phyloP scores from a whole-genome alignment of 805 yeast genomes.

The Candida gorgasii region DNA sequence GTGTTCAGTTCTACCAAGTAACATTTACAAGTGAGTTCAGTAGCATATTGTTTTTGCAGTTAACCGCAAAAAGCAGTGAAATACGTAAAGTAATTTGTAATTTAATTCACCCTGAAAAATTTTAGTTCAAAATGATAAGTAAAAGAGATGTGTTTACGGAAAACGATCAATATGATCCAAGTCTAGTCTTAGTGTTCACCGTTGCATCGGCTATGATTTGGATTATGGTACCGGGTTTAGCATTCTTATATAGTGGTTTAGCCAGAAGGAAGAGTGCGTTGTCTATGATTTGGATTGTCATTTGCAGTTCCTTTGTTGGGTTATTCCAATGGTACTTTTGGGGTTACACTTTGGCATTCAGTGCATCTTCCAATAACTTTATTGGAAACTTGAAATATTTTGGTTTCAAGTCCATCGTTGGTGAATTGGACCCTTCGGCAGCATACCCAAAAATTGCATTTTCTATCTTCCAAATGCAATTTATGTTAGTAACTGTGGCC shows the following conservation, averaged over 20 bases:
- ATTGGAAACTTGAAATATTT: slow-evolving; percentile 85
- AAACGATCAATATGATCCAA: slow-evolving; percentile 31
- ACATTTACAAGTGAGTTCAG: not conserved
- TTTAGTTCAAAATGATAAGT: no score
- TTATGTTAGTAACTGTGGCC: slow-evolving; percentile 86
- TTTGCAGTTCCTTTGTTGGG: slow-evolving; percentile 72
- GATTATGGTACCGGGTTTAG: slow-evolving; percentile 94
- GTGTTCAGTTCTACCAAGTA: not conserved
- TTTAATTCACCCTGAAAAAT: no score
- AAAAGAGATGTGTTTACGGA: slow-evolving; percentile 36
- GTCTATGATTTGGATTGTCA: slow-evolving; percentile 78
- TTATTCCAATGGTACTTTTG: slow-evolving; percentile 95
- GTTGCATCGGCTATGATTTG: slow-evolving; percentile 72
- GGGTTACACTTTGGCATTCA: slow-evolving; percentile 95
- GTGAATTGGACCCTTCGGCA: slow-evolving; percentile 33
- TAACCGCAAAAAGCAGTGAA: not conserved
- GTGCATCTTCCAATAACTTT: slow-evolving; percentile 76
- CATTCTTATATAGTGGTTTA: slow-evolving; percentile 87
- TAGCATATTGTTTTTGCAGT: not conserved
- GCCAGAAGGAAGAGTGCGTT: slow-evolving; percentile 90
- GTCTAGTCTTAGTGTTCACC: slow-evolving; percentile 44
- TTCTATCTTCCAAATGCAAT: slow-evolving; percentile 88
- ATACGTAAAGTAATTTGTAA: no score
- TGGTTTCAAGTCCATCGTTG: slow-evolving; percentile 77
- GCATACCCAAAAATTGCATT: slow-evolving; percentile 81